Conservation (phyloP, 371 early-diverging fungal species). For the Mortierella sp. region DNA sequence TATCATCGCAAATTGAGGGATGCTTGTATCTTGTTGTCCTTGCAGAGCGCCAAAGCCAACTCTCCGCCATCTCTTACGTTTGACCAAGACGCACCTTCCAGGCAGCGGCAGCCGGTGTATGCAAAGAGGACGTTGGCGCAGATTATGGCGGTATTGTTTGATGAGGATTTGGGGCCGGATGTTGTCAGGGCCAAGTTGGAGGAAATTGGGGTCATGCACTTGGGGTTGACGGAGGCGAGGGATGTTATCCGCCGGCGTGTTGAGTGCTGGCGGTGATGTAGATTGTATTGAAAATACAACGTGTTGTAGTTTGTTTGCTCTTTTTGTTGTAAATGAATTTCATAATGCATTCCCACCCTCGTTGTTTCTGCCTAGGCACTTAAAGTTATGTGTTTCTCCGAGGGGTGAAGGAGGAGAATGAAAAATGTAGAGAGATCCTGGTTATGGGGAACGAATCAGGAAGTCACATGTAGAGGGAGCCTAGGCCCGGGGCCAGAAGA, state of each 20-base stretch:
- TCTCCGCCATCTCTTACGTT: slow-evolving; percentile 25
- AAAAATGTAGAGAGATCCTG: neutral
- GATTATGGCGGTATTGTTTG: slow-evolving; percentile 62
- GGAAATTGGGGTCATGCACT: slow-evolving; percentile 60
- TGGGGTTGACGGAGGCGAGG: slow-evolving; percentile 57
- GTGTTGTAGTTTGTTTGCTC: neutral
- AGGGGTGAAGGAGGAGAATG: neutral
- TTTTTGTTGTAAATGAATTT: neutral
- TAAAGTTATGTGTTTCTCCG: neutral
- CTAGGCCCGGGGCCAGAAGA: too few relatives aligned
- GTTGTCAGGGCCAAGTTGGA: slow-evolving; percentile 45
- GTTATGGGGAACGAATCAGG: too few relatives aligned
- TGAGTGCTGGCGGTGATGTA: slow-evolving; percentile 51
- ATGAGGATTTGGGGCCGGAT: slow-evolving; percentile 37
- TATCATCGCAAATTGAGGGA: slow-evolving; percentile 64
- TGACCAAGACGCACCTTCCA: slow-evolving; percentile 13
- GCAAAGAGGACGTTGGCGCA: slow-evolving; percentile 53
- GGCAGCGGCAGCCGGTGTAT: neutral
- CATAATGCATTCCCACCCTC: neutral
- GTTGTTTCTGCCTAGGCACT: neutral
- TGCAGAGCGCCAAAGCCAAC: slow-evolving; percentile 56
- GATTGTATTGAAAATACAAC: neutral
- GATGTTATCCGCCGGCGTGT: slow-evolving; percentile 63
- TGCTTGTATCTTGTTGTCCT: slow-evolving; percentile 58
- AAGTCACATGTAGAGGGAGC: neutral